Evolutionary conservation across 495 filamentous ascomycete species (phyloP).

Genomic region (Trichoderma orchidacearum): DNA sequence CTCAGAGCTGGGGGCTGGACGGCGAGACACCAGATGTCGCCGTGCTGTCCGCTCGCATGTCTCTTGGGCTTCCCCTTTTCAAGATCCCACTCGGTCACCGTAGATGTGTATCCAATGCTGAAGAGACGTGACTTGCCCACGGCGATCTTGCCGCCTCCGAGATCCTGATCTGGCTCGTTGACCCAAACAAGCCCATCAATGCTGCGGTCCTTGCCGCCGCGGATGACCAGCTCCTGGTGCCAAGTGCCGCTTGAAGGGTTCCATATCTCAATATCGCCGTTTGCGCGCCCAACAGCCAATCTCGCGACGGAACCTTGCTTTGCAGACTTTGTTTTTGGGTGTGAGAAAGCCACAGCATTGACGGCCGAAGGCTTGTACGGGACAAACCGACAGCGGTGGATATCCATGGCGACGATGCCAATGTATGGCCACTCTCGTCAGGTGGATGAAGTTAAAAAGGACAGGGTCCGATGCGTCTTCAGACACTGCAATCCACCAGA

Average conservation of each 20-base stretch:
- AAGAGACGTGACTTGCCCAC: slow-evolving; percentile 75
- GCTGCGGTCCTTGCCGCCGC: slow-evolving; percentile 72
- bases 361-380: slow-evolving; percentile 89
- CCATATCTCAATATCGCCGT: slow-evolving; percentile 98
- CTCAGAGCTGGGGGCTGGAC: slow-evolving; percentile 50
- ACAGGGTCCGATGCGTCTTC: background rate
- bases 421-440: slow-evolving; percentile 1
- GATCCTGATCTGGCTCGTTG: slow-evolving; percentile 62
- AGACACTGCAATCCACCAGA: background rate
- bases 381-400: slow-evolving; percentile 94
- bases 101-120: slow-evolving; percentile 87
- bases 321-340: slow-evolving; percentile 45
- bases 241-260: slow-evolving; percentile 76
- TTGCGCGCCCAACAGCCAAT: slow-evolving; percentile 81
- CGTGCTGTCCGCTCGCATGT: slow-evolving; percentile 82
- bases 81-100: slow-evolving; percentile 90
- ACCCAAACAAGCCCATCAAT: slow-evolving; percentile 88
- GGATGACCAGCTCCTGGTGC: slow-evolving; percentile 78
- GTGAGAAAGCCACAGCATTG: slow-evolving; percentile 87
- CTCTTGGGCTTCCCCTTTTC: slow-evolving; percentile 58
- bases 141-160: slow-evolving; percentile 43
- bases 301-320: slow-evolving; percentile 43
- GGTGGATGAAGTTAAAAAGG: background rate
- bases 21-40: slow-evolving; percentile 91
- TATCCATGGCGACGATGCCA: slow-evolving; percentile 51